Evolutionary conservation across 179 eudicot species (phyloP), one percentile per base, ranked within the genome.

Genomic region (Silene vulgaris): DNA sequence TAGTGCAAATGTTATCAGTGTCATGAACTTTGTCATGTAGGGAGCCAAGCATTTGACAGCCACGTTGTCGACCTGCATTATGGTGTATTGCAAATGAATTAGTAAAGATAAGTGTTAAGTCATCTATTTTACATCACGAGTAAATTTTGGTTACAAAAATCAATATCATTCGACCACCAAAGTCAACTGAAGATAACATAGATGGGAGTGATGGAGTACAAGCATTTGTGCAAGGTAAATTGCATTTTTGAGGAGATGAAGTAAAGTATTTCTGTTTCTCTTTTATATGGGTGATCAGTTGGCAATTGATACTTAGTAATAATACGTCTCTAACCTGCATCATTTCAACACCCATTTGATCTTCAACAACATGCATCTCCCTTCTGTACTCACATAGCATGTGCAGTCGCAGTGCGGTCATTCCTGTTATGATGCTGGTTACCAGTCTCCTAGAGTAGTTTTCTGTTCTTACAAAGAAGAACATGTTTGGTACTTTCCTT

Each of bases 301-400:
- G 29, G 4, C 0, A 14, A 29, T 16, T 65, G 43, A 28, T 13
- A 29, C 16, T 35, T 17, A 65, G 40, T 3, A 37, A 68, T 5
- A 17, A 68, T 66, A 66, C 6, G 8, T 19, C 7, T 32, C 48
- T 66, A 2, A 95, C 83, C 74, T 90, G 92, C 97, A 95, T 90
- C 9, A 95, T 32, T 78, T 92, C 97, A 52, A 92, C 89, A 3
- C 99, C 99, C 74, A 92, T 76, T 80, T 95, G 97, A 72, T 89
- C 93, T 77, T 92, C 96, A 30, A 95, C 91, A 21, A 95, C 99
- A 8, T 92, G 99, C 95, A 95, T 88, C 79, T 95, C 99, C 76
- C 87, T 72, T 71, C 95, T 72, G 76, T 71, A 90, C 71, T 95
- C 99, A 4, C 99, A 95, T 66, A 95, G 74, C 93, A 95, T 90